phyloP scores from a whole-genome alignment of 2,329 filamentous ascomycete species.

The Botrytis fragariae region DNA sequence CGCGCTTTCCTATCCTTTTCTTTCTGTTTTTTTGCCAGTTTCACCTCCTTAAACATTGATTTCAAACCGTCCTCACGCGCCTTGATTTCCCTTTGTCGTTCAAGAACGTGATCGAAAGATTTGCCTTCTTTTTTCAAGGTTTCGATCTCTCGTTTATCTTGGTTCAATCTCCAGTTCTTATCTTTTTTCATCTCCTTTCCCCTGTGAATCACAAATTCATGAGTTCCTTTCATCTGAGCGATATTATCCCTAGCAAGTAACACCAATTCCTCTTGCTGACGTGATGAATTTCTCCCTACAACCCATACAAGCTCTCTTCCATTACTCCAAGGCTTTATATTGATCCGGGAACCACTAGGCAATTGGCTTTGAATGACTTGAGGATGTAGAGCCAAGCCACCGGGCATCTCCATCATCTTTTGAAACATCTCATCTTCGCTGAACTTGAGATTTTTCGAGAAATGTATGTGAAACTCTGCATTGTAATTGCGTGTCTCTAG shows the following conservation, averaged over 20 bases:
- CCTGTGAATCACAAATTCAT: not conserved
- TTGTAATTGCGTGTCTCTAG: not conserved
- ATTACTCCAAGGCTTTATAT: not conserved
- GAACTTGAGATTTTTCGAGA: not conserved
- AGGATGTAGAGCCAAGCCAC: slow-evolving; percentile 13
- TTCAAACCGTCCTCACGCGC: not conserved
- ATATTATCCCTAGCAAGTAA: not conserved
- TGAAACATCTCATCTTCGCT: not conserved
- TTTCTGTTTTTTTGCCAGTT: not conserved
- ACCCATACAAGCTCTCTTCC: slow-evolving; percentile 13
- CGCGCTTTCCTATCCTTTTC: not conserved
- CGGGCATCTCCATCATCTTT: not conserved
- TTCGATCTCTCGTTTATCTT: not conserved
- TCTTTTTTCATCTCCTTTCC: not conserved
- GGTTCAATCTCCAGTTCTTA: not conserved
- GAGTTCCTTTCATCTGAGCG: not conserved
- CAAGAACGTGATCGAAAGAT: not conserved
- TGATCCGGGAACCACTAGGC: not conserved
- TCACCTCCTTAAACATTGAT: not conserved
- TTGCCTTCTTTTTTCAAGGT: not conserved
- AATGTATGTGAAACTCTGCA: slow-evolving; percentile 11
- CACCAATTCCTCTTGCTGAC: not conserved
- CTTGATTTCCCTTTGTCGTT: not conserved
- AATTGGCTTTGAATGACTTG: slow-evolving; percentile 6
- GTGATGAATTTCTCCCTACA: not conserved